phyloP scores from a whole-genome alignment of 192 early-diverging fungal species.

The Coemansia sp. region DNA sequence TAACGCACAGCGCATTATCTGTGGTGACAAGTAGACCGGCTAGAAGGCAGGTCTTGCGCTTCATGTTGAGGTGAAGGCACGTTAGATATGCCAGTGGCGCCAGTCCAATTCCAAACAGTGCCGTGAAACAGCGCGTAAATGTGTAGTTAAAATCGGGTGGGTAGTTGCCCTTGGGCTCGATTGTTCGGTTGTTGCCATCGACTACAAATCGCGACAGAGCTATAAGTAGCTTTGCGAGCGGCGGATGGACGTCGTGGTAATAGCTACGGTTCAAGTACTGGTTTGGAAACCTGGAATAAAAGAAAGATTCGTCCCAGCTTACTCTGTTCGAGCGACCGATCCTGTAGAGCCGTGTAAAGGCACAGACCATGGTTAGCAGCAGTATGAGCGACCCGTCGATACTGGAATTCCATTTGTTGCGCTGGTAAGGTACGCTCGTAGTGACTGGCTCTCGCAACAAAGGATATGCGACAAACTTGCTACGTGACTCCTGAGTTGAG shows the following conservation, averaged over 20 bases:
- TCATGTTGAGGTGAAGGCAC: slow-evolving; percentile 61
- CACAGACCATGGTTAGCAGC: slow-evolving; percentile 29
- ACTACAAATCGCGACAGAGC: slow-evolving; percentile 59
- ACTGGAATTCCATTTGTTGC: slow-evolving; percentile 38
- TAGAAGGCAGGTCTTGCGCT: slow-evolving; percentile 49
- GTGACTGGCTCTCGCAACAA: background rate
- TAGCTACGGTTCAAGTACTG: slow-evolving; percentile 89
- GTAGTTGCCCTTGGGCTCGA: slow-evolving; percentile 65
- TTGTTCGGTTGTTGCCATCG: slow-evolving; percentile 64
- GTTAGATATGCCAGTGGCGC: slow-evolving; percentile 70
- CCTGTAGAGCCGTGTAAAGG: slow-evolving; percentile 37
- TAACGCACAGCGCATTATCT: slow-evolving; percentile 65
- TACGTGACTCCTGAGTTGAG: background rate
- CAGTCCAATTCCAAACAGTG: slow-evolving; percentile 65
- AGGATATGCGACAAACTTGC: slow-evolving; percentile 33
- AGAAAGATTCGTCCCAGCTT: slow-evolving; percentile 68
- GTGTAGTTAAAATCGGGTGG: slow-evolving; percentile 64
- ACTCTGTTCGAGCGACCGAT: slow-evolving; percentile 42
- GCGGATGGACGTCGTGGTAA: slow-evolving; percentile 97
- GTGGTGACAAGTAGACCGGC: slow-evolving; percentile 60
- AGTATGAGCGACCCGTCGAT: slow-evolving; percentile 49
- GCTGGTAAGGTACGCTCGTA: slow-evolving; percentile 40
- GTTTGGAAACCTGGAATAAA: slow-evolving; percentile 73
- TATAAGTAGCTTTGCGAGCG: slow-evolving; percentile 76
- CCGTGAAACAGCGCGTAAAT: slow-evolving; percentile 67